phyloP scores from a whole-genome alignment of 148 eudicot species.

The Gaultheria prostrata region DNA sequence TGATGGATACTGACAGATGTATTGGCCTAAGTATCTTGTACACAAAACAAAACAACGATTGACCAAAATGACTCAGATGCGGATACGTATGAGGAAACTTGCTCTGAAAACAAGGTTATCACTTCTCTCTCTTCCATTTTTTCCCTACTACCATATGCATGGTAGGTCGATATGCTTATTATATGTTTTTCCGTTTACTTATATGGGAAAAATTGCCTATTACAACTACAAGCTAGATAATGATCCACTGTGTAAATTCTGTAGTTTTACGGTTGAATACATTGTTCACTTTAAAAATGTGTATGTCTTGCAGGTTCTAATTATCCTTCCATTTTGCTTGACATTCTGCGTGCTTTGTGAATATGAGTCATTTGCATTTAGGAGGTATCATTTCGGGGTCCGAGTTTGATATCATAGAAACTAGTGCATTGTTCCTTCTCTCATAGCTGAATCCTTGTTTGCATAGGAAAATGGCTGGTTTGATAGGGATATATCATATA shows the following conservation, averaged over 20 bases:
- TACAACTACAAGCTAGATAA: neutral
- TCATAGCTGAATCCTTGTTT: constrained; percentile 3
- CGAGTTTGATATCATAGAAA: neutral
- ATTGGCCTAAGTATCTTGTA: constrained; percentile 89
- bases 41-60: constrained; percentile 89
- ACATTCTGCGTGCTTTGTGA: neutral
- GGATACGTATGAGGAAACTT: constrained; percentile 94
- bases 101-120: constrained; percentile 78
- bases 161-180: neutral
- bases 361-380: neutral
- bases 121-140: neutral
- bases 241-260: neutral
- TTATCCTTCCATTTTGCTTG: neutral
- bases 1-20: constrained; percentile 46
- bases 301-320: neutral
- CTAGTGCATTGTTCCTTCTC: neutral
- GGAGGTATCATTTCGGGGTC: neutral
- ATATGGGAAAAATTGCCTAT: neutral
- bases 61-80: constrained; percentile 98
- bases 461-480: neutral
- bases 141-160: neutral
- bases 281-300: neutral
- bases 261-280: neutral
- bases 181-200: neutral
- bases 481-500: neutral